Conservation (phyloP, 1,284 basidiomycete species). For the Cystobasidium slooffiae region DNA sequence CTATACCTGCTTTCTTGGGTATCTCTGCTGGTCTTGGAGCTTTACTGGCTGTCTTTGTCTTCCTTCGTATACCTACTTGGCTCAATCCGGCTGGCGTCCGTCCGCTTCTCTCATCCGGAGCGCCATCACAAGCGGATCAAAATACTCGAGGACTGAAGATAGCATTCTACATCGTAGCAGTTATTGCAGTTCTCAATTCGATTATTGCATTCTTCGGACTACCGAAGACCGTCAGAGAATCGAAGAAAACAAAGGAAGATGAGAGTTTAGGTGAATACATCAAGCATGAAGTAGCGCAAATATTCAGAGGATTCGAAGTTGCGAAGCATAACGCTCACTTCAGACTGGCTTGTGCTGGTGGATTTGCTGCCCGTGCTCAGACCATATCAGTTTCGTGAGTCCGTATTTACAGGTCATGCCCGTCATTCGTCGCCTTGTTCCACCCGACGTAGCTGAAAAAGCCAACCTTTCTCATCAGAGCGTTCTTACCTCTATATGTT, state of each 20-base stretch:
- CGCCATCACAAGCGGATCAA: neutral
- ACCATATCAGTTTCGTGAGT: constrained; percentile 34
- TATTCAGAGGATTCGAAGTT: constrained; percentile 45
- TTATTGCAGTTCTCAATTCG: constrained; percentile 33
- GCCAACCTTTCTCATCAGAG: constrained; percentile 17
- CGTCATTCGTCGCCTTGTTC: no score
- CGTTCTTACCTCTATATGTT: constrained; percentile 48
- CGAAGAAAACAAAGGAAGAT: neutral
- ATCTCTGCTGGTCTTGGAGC: constrained; percentile 48
- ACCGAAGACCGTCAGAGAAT: constrained; percentile 15
- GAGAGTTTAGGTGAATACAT: neutral
- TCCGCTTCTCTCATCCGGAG: neutral
- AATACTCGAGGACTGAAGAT: constrained; percentile 6
- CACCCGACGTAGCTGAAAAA: no score
- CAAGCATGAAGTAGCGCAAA: constrained; percentile 4
- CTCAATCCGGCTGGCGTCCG: constrained; percentile 3
- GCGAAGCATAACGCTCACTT: constrained; percentile 37
- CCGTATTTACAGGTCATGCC: neutral
- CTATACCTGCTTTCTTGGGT: constrained; percentile 47
- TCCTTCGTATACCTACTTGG: constrained; percentile 45
- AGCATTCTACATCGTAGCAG: constrained; percentile 34
- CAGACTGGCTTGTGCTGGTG: constrained; percentile 41
- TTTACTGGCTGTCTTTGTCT: constrained; percentile 49
- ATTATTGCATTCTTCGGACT: constrained; percentile 2
- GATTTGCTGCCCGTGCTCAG: constrained; percentile 47